A percentile compares a stretch with the other conserved stretches of the same genome.
Conservation (phyloP, 257 asterid genomes). For the Lithospermum erythrorhizon region DNA sequence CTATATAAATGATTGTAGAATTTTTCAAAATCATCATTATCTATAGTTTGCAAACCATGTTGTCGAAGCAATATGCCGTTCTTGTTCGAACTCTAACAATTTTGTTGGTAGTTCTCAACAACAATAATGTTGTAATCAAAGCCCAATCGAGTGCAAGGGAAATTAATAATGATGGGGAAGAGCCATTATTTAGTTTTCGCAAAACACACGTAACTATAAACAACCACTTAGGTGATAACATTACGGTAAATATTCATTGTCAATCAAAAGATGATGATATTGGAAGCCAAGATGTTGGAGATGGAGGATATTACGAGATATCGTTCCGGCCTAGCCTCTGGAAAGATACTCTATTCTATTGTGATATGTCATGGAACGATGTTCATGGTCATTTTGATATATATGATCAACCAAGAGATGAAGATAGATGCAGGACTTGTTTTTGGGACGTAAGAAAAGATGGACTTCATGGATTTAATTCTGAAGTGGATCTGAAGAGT, state of each 20-base stretch:
- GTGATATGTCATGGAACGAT: constrained; percentile 7
- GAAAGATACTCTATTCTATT: constrained; percentile 2
- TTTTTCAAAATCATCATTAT: too few relatives aligned
- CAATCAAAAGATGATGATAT: constrained; percentile 3
- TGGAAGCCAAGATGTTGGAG: background rate
- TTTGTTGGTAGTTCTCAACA: too few relatives aligned
- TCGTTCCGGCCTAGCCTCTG: background rate
- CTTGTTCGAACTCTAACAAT: too few relatives aligned
- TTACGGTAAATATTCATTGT: constrained; percentile 2
- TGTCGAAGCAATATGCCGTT: too few relatives aligned
- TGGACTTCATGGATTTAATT: background rate
- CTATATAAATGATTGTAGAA: too few relatives aligned
- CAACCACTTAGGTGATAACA: constrained; percentile 3
- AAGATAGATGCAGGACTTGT: constrained; percentile 4
- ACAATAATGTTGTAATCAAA: too few relatives aligned
- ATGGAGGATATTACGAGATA: background rate
- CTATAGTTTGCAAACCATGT: too few relatives aligned
- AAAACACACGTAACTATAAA: background rate
- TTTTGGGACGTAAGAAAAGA: constrained; percentile 5
- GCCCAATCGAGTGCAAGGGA: too few relatives aligned
- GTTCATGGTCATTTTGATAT: constrained; percentile 2
- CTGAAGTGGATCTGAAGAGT: background rate
- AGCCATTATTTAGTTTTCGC: too few relatives aligned
- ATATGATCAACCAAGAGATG: constrained; percentile 3
- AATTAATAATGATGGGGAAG: too few relatives aligned